Base-by-base conservation (phyloP, 2,329 filamentous ascomycete species). In the Hymenoscyphus scutula region DNA sequence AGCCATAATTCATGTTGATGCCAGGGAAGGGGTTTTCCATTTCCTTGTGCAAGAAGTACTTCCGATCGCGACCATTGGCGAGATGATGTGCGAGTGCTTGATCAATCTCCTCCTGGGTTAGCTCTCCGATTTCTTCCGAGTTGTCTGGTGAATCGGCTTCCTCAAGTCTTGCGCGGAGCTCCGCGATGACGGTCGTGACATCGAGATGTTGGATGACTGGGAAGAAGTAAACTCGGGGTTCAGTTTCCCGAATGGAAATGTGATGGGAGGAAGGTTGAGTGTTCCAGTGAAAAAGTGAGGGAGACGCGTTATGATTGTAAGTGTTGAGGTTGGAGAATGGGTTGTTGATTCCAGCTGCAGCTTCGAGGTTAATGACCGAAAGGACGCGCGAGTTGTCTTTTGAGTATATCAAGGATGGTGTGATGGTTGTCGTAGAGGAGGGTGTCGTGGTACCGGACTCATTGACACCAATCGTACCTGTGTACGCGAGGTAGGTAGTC, bases 381-480 rank as follows among this genome's bases (percentile, higher is more conserved):
- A 7, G 19, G 23, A 2, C 8, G 19, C n/a, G 19, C 11, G 3
- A 11, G 8, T 51, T 10, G 10, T 27, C 19, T 23, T 11, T 13
- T 11, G 19, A 51, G 34, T 37, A 37, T 37, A 13, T 37, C 45
- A 19, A 51, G 45, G 25, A 37, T 5, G 4, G 45, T 11, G 25
- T 23, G 19, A 51, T n/a, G n/a, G n/a, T n/a, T n/a, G n/a, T n/a
- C n/a, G n/a, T n/a, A 25, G 45, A 25, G 3, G 45, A 48, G 7
- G 6, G 45, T 51, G 45, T 51, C 45, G 45, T 51, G 45, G 19
- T 51, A 51, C 45, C 45, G 13, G 45, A 51, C 19, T 51, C 45
- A 4, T 51, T 51, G 45, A 51, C 45, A 51, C 45, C 45, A 13
- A 25, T 25, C 11, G n/a, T 23, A 51, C n/a, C 25, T 13, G 19